phyloP scores from a whole-genome alignment of 129 eudicot genomes.

The Scalesia atractyloides region DNA sequence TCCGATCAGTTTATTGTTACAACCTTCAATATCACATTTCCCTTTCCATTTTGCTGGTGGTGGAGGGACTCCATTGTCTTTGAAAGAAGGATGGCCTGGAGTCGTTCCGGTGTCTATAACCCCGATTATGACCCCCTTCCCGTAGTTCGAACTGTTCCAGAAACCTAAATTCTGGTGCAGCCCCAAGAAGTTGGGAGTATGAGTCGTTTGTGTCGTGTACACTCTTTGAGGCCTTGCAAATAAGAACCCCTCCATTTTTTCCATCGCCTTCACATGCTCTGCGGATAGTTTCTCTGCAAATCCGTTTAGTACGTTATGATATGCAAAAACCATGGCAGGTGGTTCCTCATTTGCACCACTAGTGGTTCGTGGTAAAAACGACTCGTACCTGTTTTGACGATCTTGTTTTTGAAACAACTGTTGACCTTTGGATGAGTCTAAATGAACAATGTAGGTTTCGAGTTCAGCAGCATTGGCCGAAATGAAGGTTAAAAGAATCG shows the following conservation, averaged over 20 bases:
- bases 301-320: constrained; percentile 52
- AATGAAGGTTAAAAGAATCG: constrained; percentile 16
- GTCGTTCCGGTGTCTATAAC: constrained; percentile 58
- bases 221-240: constrained; percentile 45
- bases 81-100: constrained; percentile 66
- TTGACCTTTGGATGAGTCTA: constrained; percentile 38
- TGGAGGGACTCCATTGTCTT: constrained; percentile 55
- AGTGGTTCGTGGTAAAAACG: constrained; percentile 39
- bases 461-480: constrained; percentile 22
- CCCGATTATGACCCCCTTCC: constrained; percentile 66
- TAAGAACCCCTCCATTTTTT: constrained; percentile 50
- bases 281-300: constrained; percentile 58
- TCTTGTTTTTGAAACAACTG: background rate
- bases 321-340: constrained; percentile 38
- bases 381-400: constrained; percentile 37
- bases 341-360: background rate
- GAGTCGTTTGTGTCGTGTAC: constrained; percentile 47
- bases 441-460: constrained; percentile 57
- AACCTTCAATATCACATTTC: constrained; percentile 48
- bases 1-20: constrained; percentile 72
- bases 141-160: constrained; percentile 51
- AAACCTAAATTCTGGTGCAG: constrained; percentile 54
- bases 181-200: constrained; percentile 55
- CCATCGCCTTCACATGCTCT: constrained; percentile 55
- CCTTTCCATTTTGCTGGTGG: constrained; percentile 87